Percentiles rank a stretch among this genome's conserved stretches.
These are phyloP conservation scores for Lagenaria siceraria DNA, from an alignment of 306 rosid species.

Conservation along the genomic window DNA sequence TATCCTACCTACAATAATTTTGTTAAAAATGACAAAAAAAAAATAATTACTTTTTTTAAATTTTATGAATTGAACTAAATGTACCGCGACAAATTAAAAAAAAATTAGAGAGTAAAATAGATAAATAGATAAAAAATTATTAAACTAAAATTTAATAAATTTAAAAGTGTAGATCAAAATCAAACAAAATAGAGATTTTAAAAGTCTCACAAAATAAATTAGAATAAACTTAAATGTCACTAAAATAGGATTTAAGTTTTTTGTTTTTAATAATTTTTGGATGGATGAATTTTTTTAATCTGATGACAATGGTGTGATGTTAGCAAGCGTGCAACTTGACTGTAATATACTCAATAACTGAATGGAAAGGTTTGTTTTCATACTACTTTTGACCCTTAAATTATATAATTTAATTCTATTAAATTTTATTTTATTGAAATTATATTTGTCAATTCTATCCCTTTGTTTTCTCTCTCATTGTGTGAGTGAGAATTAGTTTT, in stretches of 20 bases:
- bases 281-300: not conserved
- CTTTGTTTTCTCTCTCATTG: not conserved
- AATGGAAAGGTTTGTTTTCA: not conserved
- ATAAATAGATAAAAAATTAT: too few species aligned
- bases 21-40: too few species aligned
- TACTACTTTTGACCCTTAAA: not conserved
- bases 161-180: too few species aligned
- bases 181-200: too few species aligned
- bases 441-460: not conserved
- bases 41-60: too few species aligned
- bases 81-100: too few species aligned
- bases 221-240: not conserved
- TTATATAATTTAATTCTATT: not conserved
- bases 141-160: too few species aligned
- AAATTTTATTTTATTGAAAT: not conserved
- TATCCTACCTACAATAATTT: too few species aligned
- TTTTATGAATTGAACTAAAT: too few species aligned
- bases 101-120: too few species aligned
- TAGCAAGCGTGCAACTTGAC: not conserved
- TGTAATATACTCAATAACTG: not conserved
- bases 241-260: not conserved
- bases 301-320: not conserved
- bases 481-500: not conserved
- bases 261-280: not conserved
- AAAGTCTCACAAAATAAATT: too few species aligned